Base-by-base conservation (phyloP, 176 grass and related monocot species). In the Eremochloa ophiuroides region DNA sequence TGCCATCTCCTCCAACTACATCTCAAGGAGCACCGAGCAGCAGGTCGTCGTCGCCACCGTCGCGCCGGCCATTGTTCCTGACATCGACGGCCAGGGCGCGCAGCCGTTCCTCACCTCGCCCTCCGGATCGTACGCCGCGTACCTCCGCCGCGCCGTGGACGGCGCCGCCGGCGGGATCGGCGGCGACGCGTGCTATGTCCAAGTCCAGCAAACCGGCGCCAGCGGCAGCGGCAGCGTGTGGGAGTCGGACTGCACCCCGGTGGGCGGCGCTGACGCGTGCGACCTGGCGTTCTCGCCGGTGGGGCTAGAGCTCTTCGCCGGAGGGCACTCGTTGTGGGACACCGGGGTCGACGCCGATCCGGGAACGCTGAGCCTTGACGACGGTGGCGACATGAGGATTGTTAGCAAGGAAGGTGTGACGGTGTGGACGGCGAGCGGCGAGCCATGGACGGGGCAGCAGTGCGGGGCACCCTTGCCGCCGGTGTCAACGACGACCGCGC, bases 271-370 rank as follows among this genome's bases (percentile, higher is more conserved):
- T 11, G 82, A 91, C 34, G 29, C 71, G 26, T 91, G 89, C 85
- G 66, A 87, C 64, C 71, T 91, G 16, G 77, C 81, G 29, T 91
- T 91, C 85, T 87, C 81, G 17, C 76, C 77, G 3, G 58, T 81
- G 10, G 89, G 89, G 18, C 89, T 91, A 2, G 89, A 91, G 77
- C 81, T 91, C 58, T 91, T 87, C 82, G 81, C 85, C 31, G 89
- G 77, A 29, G 85, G 89, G 9, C 85, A 82, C 77, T 87, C 89
- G 0, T 22, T 84, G 58, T 88, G 89, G 89, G 89, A 84, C 82
- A 91, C 89, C 7, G 88, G 80, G 0, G 22, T 83, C 48, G 75
- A 79, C 40, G 84, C 37, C 16, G 80, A 90, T 10, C 84, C 82
- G 0, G 64, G 33, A 20, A 73, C 58, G 55, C 59, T 91, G 37